A percentile compares a stretch with the other conserved stretches of the same genome.
Evolutionary conservation across 768 basidiomycete species (phyloP).

Genomic region (Rhodotorula sphaerocarpa): DNA sequence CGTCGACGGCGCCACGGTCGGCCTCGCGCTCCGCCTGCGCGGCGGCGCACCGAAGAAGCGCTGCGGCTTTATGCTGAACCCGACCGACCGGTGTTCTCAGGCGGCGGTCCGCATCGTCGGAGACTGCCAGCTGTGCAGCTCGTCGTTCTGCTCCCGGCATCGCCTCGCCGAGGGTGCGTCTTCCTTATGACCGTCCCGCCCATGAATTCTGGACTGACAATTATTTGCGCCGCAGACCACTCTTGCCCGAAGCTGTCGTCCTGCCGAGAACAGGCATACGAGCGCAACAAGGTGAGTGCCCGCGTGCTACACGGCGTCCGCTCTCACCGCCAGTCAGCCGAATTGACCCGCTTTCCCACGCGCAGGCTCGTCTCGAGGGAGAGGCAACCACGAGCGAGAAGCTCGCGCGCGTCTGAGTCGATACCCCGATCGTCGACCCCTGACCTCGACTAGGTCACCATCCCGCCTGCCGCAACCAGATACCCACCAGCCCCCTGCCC

Average conservation of each 20-base stretch:
- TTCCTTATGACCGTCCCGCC: background rate
- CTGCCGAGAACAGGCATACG: slow-evolving; percentile 79
- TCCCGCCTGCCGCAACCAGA: too few relatives aligned
- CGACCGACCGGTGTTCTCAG: slow-evolving; percentile 56
- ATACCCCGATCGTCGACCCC: background rate
- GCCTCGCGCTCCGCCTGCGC: slow-evolving; percentile 17
- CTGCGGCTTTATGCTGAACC: slow-evolving; percentile 15
- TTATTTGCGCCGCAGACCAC: slow-evolving; percentile 50
- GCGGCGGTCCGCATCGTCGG: slow-evolving; percentile 77
- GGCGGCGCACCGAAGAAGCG: slow-evolving; percentile 35
- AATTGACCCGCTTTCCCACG: background rate
- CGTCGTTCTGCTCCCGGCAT: slow-evolving; percentile 70
- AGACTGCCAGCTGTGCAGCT: slow-evolving; percentile 69
- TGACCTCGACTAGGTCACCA: too few relatives aligned
- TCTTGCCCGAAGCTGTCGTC: slow-evolving; percentile 71
- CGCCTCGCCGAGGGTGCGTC: slow-evolving; percentile 60
- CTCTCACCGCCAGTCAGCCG: too few relatives aligned
- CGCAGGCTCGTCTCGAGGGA: slow-evolving; percentile 61
- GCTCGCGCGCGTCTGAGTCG: slow-evolving; percentile 59
- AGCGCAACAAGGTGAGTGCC: slow-evolving; percentile 59
- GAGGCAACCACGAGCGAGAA: slow-evolving; percentile 79
- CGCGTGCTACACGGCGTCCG: background rate
- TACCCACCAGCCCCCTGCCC: too few relatives aligned
- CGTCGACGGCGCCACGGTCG: slow-evolving; percentile 12
- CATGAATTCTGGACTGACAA: background rate